Percentiles rank a stretch among this genome's conserved stretches.
Conservation (phyloP, 768 basidiomycete genomes). For the Pholiota microspora region DNA sequence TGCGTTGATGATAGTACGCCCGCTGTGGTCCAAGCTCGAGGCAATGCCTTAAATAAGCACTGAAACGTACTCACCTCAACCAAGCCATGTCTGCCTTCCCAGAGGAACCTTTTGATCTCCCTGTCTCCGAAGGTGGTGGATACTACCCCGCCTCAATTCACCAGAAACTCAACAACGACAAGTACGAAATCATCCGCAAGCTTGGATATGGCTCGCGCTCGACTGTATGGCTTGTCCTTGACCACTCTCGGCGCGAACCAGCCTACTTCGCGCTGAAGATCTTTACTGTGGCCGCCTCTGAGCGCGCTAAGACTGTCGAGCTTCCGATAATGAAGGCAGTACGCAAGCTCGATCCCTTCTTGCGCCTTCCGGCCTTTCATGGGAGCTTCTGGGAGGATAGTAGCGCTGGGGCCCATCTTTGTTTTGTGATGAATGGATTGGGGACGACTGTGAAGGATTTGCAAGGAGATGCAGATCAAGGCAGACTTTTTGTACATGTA, state of each 20-base stretch:
- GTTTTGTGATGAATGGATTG: constrained; percentile 6
- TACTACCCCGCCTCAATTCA: constrained; percentile 18
- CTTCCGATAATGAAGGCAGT: too few relatives aligned
- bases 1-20: too few relatives aligned
- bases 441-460: constrained; percentile 8
- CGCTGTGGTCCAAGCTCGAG: too few relatives aligned
- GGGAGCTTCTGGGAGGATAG: too few relatives aligned
- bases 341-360: too few relatives aligned
- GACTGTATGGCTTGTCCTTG: constrained; percentile 12
- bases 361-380: too few relatives aligned
- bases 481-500: constrained; percentile 11
- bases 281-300: constrained; percentile 10
- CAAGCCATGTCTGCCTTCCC: constrained; percentile 13
- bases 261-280: constrained; percentile 9
- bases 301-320: not conserved
- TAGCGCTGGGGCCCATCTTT: too few relatives aligned
- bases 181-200: constrained; percentile 14
- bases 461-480: constrained; percentile 5
- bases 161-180: constrained; percentile 10
- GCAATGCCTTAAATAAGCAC: not conserved
- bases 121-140: constrained; percentile 13
- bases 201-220: constrained; percentile 17
- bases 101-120: constrained; percentile 16
- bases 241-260: not conserved
- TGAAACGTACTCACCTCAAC: not conserved